Percentiles rank a stretch among this genome's conserved stretches.
Conservation (phyloP, 768 basidiomycete species). For the Phaeotremella skinneri region DNA sequence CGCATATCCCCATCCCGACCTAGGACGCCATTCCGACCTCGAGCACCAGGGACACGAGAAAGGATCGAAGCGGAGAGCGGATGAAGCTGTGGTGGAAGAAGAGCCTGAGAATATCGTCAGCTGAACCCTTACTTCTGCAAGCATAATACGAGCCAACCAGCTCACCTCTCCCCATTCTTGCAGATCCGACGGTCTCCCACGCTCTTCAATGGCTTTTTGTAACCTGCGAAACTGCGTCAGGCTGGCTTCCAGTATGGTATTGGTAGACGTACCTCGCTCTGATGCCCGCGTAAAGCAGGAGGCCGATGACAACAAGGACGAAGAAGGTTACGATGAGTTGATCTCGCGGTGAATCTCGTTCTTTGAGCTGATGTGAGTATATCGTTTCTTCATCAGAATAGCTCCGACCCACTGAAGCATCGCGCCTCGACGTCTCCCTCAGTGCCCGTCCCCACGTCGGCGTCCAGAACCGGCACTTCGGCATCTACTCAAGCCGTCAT, state of each 20-base stretch:
- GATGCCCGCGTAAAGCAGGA: slow-evolving; percentile 78
- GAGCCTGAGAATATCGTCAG: slow-evolving; percentile 11
- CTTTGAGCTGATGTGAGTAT: slow-evolving; percentile 54
- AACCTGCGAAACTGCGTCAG: slow-evolving; percentile 22
- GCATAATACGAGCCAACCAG: slow-evolving; percentile 7
- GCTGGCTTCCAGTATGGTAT: not conserved
- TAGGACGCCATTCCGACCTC: not conserved
- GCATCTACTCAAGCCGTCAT: slow-evolving; percentile 29
- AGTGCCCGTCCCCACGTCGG: slow-evolving; percentile 88
- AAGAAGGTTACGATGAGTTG: slow-evolving; percentile 90
- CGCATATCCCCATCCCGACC: not conserved
- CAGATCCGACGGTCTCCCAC: slow-evolving; percentile 49
- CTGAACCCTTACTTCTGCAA: not conserved
- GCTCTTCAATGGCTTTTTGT: slow-evolving; percentile 42
- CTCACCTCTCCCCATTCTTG: slow-evolving; percentile 45
- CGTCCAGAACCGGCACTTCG: slow-evolving; percentile 75
- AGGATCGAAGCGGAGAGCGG: slow-evolving; percentile 21
- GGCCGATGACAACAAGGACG: slow-evolving; percentile 78
- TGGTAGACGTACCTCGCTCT: slow-evolving; percentile 33
- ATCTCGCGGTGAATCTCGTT: slow-evolving; percentile 92
- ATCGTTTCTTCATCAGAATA: not conserved
- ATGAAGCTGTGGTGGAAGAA: slow-evolving; percentile 28
- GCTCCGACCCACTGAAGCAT: slow-evolving; percentile 76
- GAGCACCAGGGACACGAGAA: slow-evolving; percentile 9
- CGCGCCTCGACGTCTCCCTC: slow-evolving; percentile 94